Conservation (phyloP, 2,329 filamentous ascomycete species). For the Fusarium sp. region DNA sequence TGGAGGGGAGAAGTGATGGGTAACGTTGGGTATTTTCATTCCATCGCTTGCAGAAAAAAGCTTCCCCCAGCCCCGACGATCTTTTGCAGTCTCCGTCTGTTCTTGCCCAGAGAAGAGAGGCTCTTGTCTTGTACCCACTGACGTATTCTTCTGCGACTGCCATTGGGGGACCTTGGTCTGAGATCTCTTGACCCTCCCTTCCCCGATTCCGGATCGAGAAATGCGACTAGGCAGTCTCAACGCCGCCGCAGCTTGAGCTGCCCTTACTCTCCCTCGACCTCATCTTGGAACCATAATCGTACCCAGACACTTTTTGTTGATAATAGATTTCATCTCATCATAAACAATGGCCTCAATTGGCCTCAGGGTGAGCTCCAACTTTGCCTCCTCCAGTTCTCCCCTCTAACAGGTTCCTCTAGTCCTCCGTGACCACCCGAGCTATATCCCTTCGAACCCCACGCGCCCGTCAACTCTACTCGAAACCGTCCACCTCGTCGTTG, state of each 20-base stretch:
- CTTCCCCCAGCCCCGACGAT: slow-evolving; percentile 14
- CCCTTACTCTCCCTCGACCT: neutral
- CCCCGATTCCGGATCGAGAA: slow-evolving; percentile 13
- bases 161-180: slow-evolving; percentile 1
- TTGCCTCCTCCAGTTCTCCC: neutral
- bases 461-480: slow-evolving; percentile 15
- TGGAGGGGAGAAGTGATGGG: slow-evolving; percentile 8
- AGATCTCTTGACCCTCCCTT: neutral
- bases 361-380: slow-evolving; percentile 34
- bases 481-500: slow-evolving; percentile 2
- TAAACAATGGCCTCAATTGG: slow-evolving; percentile 39
- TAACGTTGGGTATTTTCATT: neutral
- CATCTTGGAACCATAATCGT: neutral
- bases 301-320: neutral
- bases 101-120: neutral
- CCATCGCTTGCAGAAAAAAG: slow-evolving; percentile 16
- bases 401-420: slow-evolving; percentile 33
- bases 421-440: slow-evolving; percentile 36
- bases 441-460: slow-evolving; percentile 35
- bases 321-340: neutral
- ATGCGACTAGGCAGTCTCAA: slow-evolving; percentile 31
- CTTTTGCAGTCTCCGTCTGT: neutral
- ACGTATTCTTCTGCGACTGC: slow-evolving; percentile 12
- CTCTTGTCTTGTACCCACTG: slow-evolving; percentile 22
- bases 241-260: slow-evolving; percentile 34